These are phyloP conservation scores for Trichomonascus vanleenenianus DNA, from an alignment of 805 yeast genomes.

Conservation along the genomic window DNA sequence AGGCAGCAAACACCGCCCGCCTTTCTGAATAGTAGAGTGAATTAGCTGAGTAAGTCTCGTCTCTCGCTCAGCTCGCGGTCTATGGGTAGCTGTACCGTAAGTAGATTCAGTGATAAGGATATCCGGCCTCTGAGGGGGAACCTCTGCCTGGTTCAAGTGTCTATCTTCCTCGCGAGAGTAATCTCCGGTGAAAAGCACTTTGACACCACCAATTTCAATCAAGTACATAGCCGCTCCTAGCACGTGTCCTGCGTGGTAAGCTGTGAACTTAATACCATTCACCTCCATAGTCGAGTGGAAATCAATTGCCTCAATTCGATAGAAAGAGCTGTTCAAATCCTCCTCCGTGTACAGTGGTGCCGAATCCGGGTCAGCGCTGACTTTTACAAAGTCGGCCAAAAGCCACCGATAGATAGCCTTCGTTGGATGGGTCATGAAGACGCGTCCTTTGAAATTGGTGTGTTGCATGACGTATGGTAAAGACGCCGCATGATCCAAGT, in stretches of 20 bases:
- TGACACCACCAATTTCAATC: constrained; percentile 88
- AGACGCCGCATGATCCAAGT: constrained; percentile 96
- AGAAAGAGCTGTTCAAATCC: constrained; percentile 81
- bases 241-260: constrained; percentile 99
- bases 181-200: constrained; percentile 89
- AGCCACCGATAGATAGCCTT: constrained; percentile 97
- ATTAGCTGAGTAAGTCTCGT: constrained; percentile 69
- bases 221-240: constrained; percentile 98
- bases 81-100: constrained; percentile 96
- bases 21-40: constrained; percentile 74
- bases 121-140: constrained; percentile 88
- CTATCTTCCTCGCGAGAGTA: constrained; percentile 94
- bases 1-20: constrained; percentile 88
- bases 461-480: constrained; percentile 97
- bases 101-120: constrained; percentile 90
- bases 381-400: constrained; percentile 86
- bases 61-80: constrained; percentile 82
- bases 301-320: constrained; percentile 86
- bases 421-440: constrained; percentile 98
- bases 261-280: constrained; percentile 91
- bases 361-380: constrained; percentile 43
- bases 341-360: constrained; percentile 73
- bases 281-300: constrained; percentile 93
- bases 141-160: constrained; percentile 90
- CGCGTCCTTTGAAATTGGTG: constrained; percentile 89